A percentile compares a stretch with the other conserved stretches of the same genome.
Evolutionary conservation across 805 yeast species (phyloP).

Genomic region (Saccharomycopsis selenospora): DNA sequence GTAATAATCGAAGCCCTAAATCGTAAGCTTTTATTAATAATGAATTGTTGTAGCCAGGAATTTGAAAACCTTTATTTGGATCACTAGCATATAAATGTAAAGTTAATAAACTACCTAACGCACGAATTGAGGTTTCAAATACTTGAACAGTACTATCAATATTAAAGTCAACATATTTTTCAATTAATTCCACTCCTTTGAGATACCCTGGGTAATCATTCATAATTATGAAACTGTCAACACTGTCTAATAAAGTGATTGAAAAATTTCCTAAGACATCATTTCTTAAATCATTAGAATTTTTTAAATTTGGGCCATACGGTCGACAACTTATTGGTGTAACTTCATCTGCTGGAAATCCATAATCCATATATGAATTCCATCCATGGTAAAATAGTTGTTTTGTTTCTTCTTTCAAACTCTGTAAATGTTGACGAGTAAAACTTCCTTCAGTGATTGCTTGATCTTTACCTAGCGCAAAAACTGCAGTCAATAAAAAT

Average conservation of each 20-base stretch:
- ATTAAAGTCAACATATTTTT: slow-evolving; percentile 40
- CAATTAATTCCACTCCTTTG: slow-evolving; percentile 36
- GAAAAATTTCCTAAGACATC: slow-evolving; percentile 85
- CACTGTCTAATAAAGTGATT: slow-evolving; percentile 66
- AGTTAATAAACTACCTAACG: slow-evolving; percentile 74
- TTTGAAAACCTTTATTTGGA: slow-evolving; percentile 33
- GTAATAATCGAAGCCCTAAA: slow-evolving; percentile 61
- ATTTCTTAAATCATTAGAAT: slow-evolving; percentile 52
- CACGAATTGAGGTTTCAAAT: slow-evolving; percentile 77
- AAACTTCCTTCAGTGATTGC: slow-evolving; percentile 20
- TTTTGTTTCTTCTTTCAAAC: slow-evolving; percentile 39
- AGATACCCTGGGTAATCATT: slow-evolving; percentile 53
- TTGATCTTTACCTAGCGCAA: no score
- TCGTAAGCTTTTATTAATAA: slow-evolving; percentile 66
- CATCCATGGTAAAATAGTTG: slow-evolving; percentile 68
- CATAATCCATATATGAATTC: slow-evolving; percentile 57
- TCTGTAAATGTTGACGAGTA: slow-evolving; percentile 27
- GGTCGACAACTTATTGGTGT: slow-evolving; percentile 67
- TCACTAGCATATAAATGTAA: slow-evolving; percentile 67
- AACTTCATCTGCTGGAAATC: slow-evolving; percentile 79
- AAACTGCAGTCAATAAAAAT: no score
- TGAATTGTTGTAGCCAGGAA: slow-evolving; percentile 57
- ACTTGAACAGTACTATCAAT: slow-evolving; percentile 74
- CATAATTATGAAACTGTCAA: slow-evolving; percentile 73
- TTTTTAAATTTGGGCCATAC: slow-evolving; percentile 52